phyloP scores from a whole-genome alignment of 768 basidiomycete species.

The Tricholoma matsutake region DNA sequence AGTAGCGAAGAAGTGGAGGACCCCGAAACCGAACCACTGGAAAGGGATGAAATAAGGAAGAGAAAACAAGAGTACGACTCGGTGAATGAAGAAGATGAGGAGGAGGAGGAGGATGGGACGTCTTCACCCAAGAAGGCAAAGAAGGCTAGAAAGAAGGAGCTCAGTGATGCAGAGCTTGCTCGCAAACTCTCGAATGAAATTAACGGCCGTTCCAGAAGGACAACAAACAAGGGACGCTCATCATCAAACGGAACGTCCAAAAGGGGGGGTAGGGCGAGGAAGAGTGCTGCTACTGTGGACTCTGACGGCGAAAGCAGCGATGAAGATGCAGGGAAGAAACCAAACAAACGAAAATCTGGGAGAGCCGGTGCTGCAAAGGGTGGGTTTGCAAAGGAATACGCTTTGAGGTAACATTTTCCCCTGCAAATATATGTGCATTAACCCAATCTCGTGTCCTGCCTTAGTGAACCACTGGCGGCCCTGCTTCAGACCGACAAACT shows the following conservation, averaged over 20 bases:
- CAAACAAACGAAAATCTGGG: constrained; percentile 31
- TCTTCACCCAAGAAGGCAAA: constrained; percentile 47
- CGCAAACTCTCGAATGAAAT: constrained; percentile 69
- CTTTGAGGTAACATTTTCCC: constrained; percentile 52
- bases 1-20: constrained; percentile 30
- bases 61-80: constrained; percentile 37
- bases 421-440: neutral
- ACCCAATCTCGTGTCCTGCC: constrained; percentile 3
- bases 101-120: constrained; percentile 26
- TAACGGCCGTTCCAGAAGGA: constrained; percentile 57
- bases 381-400: constrained; percentile 77
- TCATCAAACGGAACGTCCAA: constrained; percentile 38
- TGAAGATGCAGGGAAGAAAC: constrained; percentile 37
- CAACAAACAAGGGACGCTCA: constrained; percentile 35
- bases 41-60: constrained; percentile 30
- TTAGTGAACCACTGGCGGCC: constrained; percentile 69
- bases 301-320: constrained; percentile 49
- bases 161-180: constrained; percentile 69
- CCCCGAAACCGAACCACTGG: constrained; percentile 15
- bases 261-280: constrained; percentile 43
- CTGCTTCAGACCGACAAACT: constrained; percentile 65
- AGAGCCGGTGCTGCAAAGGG: constrained; percentile 56
- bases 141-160: constrained; percentile 49
- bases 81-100: constrained; percentile 29
- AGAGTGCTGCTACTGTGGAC: constrained; percentile 53